A percentile compares a stretch with the other conserved stretches of the same genome.
phyloP scores from a whole-genome alignment of 2,329 filamentous ascomycete genomes.

The Aspergillus novofumigatus region DNA sequence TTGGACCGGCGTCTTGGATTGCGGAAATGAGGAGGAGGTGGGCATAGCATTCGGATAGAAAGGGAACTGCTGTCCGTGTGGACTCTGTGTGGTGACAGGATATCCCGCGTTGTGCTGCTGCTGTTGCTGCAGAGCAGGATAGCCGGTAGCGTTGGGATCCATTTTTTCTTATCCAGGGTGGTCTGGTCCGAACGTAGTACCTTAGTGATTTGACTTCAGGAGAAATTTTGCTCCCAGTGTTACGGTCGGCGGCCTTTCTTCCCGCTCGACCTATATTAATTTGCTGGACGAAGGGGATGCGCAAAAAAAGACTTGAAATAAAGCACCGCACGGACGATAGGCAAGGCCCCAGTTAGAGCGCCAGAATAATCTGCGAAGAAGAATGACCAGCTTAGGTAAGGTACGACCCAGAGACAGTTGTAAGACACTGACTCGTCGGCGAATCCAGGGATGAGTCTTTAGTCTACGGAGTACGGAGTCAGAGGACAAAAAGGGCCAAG shows the following conservation, averaged over 20 bases:
- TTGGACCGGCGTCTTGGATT: slow-evolving; percentile 29
- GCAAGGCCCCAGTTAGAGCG: not conserved
- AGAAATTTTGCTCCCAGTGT: not conserved
- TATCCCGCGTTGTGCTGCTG: slow-evolving; percentile 24
- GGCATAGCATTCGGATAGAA: slow-evolving; percentile 34
- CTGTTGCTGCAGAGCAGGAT: slow-evolving; percentile 16
- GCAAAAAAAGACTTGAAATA: not conserved
- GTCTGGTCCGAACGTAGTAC: not conserved
- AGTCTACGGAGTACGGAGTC: no score
- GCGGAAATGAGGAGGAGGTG: slow-evolving; percentile 22
- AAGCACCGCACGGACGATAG: not conserved
- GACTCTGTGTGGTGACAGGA: slow-evolving; percentile 31
- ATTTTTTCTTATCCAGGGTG: slow-evolving; percentile 13
- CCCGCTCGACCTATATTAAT: not conserved
- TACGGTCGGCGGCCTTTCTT: not conserved
- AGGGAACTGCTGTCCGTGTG: slow-evolving; percentile 28
- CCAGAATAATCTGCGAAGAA: no score
- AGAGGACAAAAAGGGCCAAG: not conserved
- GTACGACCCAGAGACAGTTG: no score
- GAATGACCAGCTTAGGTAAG: not conserved
- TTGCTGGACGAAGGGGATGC: not conserved
- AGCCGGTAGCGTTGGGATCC: slow-evolving; percentile 29
- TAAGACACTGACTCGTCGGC: not conserved
- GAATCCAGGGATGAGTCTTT: not conserved
- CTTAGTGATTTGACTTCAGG: not conserved